Conservation (phyloP, 257 asterid species). For the Nicotiana obtusifolia region DNA sequence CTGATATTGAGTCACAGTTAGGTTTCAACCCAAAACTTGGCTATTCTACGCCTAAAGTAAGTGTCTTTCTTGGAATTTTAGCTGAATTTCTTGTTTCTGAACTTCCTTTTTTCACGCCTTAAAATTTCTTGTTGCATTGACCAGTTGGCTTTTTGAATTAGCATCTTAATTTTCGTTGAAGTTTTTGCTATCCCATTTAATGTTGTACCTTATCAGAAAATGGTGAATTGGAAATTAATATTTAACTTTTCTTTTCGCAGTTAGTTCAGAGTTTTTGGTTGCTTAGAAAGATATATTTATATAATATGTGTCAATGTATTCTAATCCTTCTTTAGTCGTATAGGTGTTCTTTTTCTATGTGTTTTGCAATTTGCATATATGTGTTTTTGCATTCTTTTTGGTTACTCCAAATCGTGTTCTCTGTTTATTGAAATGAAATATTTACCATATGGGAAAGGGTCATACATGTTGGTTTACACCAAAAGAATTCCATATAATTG, state of each 20-base stretch:
- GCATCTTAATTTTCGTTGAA: neutral
- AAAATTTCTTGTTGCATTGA: neutral
- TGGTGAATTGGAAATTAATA: neutral
- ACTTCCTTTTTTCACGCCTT: neutral
- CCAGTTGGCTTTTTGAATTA: neutral
- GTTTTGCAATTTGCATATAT: neutral
- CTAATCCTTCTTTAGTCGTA: neutral
- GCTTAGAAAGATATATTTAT: neutral
- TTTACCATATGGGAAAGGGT: neutral
- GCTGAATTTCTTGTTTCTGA: neutral
- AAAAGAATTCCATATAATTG: neutral
- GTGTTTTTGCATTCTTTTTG: neutral
- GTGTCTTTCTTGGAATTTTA: slow-evolving; percentile 10
- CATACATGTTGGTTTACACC: neutral
- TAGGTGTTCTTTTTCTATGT: neutral
- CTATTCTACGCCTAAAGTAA: slow-evolving; percentile 69
- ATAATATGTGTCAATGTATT: neutral
- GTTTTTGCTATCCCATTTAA: neutral
- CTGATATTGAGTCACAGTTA: slow-evolving; percentile 52
- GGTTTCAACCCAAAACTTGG: slow-evolving; percentile 45
- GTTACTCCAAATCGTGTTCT: neutral
- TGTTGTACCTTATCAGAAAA: neutral
- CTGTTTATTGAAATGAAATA: neutral
- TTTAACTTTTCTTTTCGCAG: neutral
- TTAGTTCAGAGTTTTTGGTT: neutral